phyloP scores from a whole-genome alignment of 192 early-diverging fungal genomes.

The Coemansia sp. region DNA sequence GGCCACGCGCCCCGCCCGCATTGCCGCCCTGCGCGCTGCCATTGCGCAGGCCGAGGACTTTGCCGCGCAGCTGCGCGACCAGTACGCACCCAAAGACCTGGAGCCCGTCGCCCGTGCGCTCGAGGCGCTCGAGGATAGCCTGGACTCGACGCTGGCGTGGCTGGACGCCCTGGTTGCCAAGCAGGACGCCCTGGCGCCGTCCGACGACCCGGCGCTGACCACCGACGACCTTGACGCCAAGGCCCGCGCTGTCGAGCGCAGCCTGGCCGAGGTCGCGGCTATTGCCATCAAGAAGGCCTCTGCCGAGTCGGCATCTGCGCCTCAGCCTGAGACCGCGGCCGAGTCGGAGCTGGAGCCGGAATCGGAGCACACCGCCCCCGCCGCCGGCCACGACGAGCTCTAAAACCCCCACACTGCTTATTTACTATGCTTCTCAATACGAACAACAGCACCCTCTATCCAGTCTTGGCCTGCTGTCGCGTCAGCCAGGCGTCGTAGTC shows the following conservation, averaged over 20 bases:
- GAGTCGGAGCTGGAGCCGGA: neutral
- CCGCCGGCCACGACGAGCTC: slow-evolving; percentile 30
- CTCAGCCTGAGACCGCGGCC: neutral
- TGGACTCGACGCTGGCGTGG: slow-evolving; percentile 56
- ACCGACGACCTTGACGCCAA: slow-evolving; percentile 55
- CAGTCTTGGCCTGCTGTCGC: slow-evolving; percentile 1
- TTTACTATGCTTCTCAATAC: neutral
- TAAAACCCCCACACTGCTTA: neutral
- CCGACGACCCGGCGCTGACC: slow-evolving; percentile 65
- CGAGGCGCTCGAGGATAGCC: slow-evolving; percentile 51
- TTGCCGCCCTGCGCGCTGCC: slow-evolving; percentile 42
- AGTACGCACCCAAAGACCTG: slow-evolving; percentile 57
- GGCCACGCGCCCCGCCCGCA: slow-evolving; percentile 54
- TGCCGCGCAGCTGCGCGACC: slow-evolving; percentile 11
- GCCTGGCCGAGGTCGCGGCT: slow-evolving; percentile 53
- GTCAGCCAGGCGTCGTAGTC: slow-evolving; percentile 31
- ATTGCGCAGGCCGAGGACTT: slow-evolving; percentile 53
- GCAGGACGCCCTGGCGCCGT: slow-evolving; percentile 56
- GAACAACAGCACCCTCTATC: no score
- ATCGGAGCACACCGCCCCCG: neutral
- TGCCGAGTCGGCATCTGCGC: neutral
- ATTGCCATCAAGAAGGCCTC: slow-evolving; percentile 56
- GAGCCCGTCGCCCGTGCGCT: slow-evolving; percentile 33
- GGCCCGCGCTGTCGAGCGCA: slow-evolving; percentile 49
- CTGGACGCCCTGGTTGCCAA: slow-evolving; percentile 54